Base-by-base conservation (phyloP, 257 asterid species). In the Thymus mandschuricus region DNA sequence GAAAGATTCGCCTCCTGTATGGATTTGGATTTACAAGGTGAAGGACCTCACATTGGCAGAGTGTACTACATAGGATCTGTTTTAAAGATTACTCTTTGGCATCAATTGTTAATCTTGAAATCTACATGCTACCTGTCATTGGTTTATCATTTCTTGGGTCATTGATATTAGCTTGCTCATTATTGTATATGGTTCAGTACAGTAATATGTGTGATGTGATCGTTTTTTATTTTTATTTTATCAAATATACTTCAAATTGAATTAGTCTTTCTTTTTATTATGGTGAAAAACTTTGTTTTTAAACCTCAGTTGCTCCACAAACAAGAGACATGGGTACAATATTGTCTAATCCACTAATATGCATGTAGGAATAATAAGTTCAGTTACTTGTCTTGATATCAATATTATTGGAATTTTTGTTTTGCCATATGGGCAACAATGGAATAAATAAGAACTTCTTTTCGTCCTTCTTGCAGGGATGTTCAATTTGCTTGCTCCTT, bases 401-500 rank as follows among this genome's bases (percentile, higher is more conserved):
- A 13, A 45, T 56, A 45, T 66, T 60, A 12, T 70, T 75, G 2
- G 2, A 7, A 44, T 7, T 7, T 38, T 38, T 38, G 60, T 43
- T 30, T 63, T 34, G 45, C 13, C 66, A 61, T 69, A 76, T 67
- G 38, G 27, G 61, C 68, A 30, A 35, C 43, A 60, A 40, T 45
- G 35, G 48, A 35, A 29, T 62, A 67, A 70, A 43, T 41, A 52
- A 12, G 46, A 66, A 60, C 66, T 9, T 75, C 15, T 41, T 46
- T 64, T 73, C 1, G 66, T 63, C 66, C 46, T 79, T 68, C 63
- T 52, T 83, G 76, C 89, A 95, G 99, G 99, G 99, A 67, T 88
- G 76, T 78, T 9, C 71, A 8, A 92, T 95, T 70, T 88, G 97
- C 88, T 84, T 92, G 72, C 2, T 70, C 69, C 98, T 95, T 71